phyloP scores from a whole-genome alignment of 306 rosid genomes.

The Inga laurina region DNA sequence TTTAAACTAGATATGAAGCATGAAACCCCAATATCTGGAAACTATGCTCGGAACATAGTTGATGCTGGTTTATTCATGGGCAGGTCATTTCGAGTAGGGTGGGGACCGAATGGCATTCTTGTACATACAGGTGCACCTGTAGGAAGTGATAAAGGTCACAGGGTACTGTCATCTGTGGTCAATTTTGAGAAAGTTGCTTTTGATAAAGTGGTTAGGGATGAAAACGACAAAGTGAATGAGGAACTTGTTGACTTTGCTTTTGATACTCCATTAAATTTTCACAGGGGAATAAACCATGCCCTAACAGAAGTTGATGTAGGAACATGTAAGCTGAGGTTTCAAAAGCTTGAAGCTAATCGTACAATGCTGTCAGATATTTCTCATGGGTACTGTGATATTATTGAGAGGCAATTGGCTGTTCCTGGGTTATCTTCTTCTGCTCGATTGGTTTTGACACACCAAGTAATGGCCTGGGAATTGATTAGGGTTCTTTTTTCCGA shows the following conservation, averaged over 20 bases:
- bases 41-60: conserved; percentile 68
- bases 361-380: conserved; percentile 69
- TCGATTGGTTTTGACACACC: conserved; percentile 72
- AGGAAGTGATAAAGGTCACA: conserved; percentile 54
- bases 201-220: conserved; percentile 86
- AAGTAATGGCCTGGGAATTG: conserved; percentile 94
- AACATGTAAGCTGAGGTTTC: conserved; percentile 71
- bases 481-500: conserved; percentile 88
- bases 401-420: conserved; percentile 79
- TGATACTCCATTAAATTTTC: conserved; percentile 72
- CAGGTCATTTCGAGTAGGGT: conserved; percentile 91
- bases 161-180: conserved; percentile 71
- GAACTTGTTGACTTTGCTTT: conserved; percentile 74
- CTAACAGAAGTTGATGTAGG: conserved; percentile 66
- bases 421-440: conserved; percentile 67
- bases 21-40: conserved; percentile 68
- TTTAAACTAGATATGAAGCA: conserved; percentile 71
- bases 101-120: conserved; percentile 97
- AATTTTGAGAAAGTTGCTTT: conserved; percentile 86
- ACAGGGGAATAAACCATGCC: conserved; percentile 70
- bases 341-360: conserved; percentile 67
- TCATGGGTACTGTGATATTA: conserved; percentile 70
- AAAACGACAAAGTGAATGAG: conserved; percentile 65
- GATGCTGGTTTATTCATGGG: conserved; percentile 99
- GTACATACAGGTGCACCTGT: conserved; percentile 78